These are phyloP conservation scores for Stachybotrys echinatus DNA, from an alignment of 2,329 filamentous ascomycete genomes.

Conservation along the genomic window DNA sequence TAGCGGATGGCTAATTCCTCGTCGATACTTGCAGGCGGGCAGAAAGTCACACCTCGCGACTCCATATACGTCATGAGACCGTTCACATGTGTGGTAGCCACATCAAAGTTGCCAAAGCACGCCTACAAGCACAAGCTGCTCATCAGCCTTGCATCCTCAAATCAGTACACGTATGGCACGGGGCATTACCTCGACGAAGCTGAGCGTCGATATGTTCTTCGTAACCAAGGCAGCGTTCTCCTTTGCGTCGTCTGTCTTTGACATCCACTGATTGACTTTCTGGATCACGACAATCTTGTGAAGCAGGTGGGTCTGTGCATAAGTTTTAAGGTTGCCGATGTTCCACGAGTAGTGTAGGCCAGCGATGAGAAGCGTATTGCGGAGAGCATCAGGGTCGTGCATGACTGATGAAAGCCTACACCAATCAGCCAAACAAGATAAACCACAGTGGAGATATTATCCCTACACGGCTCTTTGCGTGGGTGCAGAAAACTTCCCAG, in stretches of 20 bases:
- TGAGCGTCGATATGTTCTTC: slow-evolving; percentile 11
- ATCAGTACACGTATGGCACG: neutral
- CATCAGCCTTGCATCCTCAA: neutral
- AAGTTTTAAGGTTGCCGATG: slow-evolving; percentile 6
- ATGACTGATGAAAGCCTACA: slow-evolving; percentile 8
- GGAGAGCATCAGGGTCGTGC: slow-evolving; percentile 9
- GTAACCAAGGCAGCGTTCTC: slow-evolving; percentile 4
- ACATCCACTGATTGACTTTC: slow-evolving; percentile 8
- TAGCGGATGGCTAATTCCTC: neutral
- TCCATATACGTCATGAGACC: neutral
- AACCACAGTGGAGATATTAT: neutral
- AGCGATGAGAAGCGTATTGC: slow-evolving; percentile 13
- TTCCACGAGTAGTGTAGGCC: slow-evolving; percentile 14
- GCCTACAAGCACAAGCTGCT: neutral
- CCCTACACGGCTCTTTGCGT: slow-evolving; percentile 4
- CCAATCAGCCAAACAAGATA: neutral
- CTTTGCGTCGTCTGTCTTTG: neutral
- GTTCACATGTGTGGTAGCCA: neutral
- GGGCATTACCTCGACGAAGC: slow-evolving; percentile 11
- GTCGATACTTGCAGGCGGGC: neutral
- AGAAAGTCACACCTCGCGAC: neutral
- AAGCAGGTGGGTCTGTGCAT: slow-evolving; percentile 12
- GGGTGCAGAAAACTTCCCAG: neutral
- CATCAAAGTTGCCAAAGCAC: neutral
- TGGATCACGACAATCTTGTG: slow-evolving; percentile 14